A percentile compares a stretch with the other conserved stretches of the same genome.
Conservation (phyloP, 305 asterid genomes). For the Galium porrigens region DNA sequence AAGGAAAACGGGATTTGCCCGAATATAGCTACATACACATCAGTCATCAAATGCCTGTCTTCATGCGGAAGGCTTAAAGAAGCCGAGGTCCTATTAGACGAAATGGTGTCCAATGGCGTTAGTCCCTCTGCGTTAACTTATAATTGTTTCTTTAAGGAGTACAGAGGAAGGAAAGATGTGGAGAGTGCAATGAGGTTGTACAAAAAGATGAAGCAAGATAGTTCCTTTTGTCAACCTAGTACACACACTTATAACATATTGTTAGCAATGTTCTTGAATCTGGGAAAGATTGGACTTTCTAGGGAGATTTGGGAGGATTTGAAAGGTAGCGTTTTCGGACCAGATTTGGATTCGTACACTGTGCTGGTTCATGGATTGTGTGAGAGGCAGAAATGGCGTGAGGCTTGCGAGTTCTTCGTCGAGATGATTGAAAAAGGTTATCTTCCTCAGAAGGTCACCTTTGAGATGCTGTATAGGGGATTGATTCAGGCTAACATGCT, state of each 20-base stretch:
- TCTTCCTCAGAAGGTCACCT: constrained; percentile 69
- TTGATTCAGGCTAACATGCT: constrained; percentile 77
- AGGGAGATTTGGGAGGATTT: constrained; percentile 75
- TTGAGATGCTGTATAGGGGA: constrained; percentile 67
- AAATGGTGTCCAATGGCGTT: constrained; percentile 46
- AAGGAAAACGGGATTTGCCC: constrained; percentile 54
- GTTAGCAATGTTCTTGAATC: constrained; percentile 47
- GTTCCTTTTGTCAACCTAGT: constrained; percentile 35
- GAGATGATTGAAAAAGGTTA: constrained; percentile 86
- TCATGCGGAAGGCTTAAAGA: constrained; percentile 68
- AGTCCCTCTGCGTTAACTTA: constrained; percentile 53
- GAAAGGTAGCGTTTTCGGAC: constrained; percentile 47
- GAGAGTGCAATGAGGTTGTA: constrained; percentile 31
- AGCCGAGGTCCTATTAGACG: constrained; percentile 45
- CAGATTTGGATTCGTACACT: constrained; percentile 49
- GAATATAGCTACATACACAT: constrained; percentile 52
- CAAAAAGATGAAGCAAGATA: constrained; percentile 64
- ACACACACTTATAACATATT: constrained; percentile 57
- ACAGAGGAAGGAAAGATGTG: constrained; percentile 63
- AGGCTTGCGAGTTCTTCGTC: constrained; percentile 54
- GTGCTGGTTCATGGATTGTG: constrained; percentile 28
- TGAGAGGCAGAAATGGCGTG: constrained; percentile 54
- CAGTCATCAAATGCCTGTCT: constrained; percentile 63
- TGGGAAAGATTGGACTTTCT: constrained; percentile 36
- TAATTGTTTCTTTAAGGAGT: constrained; percentile 69